phyloP scores from a whole-genome alignment of 2,329 filamentous ascomycete species.

The Chaetomium sp. region DNA sequence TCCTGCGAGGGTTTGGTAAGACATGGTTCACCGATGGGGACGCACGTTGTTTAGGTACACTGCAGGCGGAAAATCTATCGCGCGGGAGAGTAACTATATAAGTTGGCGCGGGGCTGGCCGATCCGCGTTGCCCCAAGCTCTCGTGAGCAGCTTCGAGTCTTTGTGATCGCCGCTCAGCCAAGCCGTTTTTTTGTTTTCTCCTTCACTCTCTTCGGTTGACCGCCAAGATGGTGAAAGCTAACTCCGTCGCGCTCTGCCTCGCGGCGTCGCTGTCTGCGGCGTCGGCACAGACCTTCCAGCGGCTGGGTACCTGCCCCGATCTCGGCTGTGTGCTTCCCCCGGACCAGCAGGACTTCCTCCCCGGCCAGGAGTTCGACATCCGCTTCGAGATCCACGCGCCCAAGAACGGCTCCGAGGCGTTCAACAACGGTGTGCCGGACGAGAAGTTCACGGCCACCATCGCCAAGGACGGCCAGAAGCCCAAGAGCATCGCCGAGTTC shows the following conservation, averaged over 20 bases:
- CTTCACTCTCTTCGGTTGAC: not conserved
- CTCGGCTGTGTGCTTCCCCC: constrained; percentile 56
- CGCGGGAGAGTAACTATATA: not conserved
- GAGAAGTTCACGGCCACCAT: constrained; percentile 71
- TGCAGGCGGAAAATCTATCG: not conserved
- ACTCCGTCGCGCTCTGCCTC: constrained; percentile 24
- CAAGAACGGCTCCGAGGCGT: constrained; percentile 75
- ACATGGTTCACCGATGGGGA: constrained; percentile 4
- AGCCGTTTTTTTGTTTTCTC: not conserved
- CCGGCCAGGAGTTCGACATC: constrained; percentile 78
- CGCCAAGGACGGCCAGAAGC: constrained; percentile 50
- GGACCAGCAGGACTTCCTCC: constrained; percentile 70
- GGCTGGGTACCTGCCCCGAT: constrained; percentile 52
- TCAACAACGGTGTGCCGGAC: constrained; percentile 60
- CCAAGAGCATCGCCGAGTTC: constrained; percentile 54
- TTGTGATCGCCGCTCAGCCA: constrained; percentile 1
- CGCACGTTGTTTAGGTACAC: not conserved
- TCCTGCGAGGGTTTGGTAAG: not conserved
- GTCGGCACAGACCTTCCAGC: constrained; percentile 53
- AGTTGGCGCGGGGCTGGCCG: constrained; percentile 2
- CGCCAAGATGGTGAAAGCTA: constrained; percentile 21
- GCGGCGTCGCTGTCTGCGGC: constrained; percentile 35
- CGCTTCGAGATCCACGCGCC: constrained; percentile 77
- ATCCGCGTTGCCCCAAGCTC: not conserved
- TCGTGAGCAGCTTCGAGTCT: not conserved